Percentiles rank a stretch among this genome's conserved stretches.
Evolutionary conservation across 768 basidiomycete species (phyloP).

Genomic region (Boletus edulis): DNA sequence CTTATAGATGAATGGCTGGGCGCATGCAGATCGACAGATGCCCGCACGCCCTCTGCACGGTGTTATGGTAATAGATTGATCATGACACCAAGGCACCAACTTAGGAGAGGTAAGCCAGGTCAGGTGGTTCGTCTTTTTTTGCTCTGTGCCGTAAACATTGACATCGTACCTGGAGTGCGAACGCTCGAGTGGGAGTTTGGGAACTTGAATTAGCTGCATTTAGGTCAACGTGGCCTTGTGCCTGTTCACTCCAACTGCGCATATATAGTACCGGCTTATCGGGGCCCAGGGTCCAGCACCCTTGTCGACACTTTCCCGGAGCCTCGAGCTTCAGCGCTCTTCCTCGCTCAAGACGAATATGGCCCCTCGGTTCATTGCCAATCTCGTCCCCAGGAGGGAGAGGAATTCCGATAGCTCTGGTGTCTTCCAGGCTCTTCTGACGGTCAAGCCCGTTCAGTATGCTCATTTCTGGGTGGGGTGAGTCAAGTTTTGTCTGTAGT

Average conservation of each 20-base stretch:
- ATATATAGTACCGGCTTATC: conserved; percentile 9
- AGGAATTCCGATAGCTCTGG: conserved; percentile 29
- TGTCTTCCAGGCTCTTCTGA: conserved; percentile 41
- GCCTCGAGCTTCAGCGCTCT: neutral
- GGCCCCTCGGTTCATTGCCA: conserved; percentile 39
- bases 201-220: conserved; percentile 8
- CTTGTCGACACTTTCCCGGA: neutral
- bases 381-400: conserved; percentile 50
- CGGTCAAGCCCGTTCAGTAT: conserved; percentile 52
- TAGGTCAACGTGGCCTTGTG: conserved; percentile 9
- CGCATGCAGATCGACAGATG: neutral
- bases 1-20: neutral
- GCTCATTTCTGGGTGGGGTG: conserved; percentile 61
- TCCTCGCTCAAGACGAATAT: conserved; percentile 2
- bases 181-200: conserved; percentile 1
- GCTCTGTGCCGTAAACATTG: conserved; percentile 13
- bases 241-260: neutral
- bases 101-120: neutral
- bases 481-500: neutral
- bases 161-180: conserved; percentile 15
- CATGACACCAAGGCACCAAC: neutral
- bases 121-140: conserved; percentile 4
- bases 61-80: neutral
- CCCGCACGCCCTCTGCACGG: neutral
- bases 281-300: neutral